Evolutionary conservation across 768 basidiomycete genomes (phyloP).

Genomic region (Lepiota brunneoincarnata): DNA sequence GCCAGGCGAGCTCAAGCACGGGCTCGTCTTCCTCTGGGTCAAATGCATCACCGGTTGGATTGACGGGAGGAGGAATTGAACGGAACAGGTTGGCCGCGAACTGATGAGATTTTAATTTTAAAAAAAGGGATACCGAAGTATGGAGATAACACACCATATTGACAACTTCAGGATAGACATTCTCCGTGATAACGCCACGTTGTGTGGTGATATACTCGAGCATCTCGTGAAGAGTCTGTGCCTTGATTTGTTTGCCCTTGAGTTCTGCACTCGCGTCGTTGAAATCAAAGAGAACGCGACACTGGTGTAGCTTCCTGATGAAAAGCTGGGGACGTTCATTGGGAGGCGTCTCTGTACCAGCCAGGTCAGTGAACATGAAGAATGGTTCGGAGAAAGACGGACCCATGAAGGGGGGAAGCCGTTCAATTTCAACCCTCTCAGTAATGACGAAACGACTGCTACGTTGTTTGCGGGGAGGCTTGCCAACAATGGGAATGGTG

Average conservation of each 20-base stretch:
- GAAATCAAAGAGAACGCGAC: conserved; percentile 97
- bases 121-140: conserved; percentile 13
- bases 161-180: conserved; percentile 97
- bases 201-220: conserved; percentile 98
- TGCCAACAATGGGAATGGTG: conserved; percentile 94
- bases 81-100: conserved; percentile 98
- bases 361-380: conserved; percentile 9
- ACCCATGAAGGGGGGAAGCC: conserved; percentile 89
- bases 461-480: conserved; percentile 95
- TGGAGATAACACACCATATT: conserved; percentile 73
- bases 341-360: conserved; percentile 74
- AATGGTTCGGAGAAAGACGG: conserved; percentile 23
- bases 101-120: conserved; percentile 45
- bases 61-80: conserved; percentile 99
- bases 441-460: conserved; percentile 96
- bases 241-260: conserved; percentile 98
- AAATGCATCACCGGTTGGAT: conserved; percentile 97
- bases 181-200: conserved; percentile 93
- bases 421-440: conserved; percentile 95
- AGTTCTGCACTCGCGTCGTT: conserved; percentile 96
- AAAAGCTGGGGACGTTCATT: conserved; percentile 89
- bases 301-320: conserved; percentile 93
- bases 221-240: conserved; percentile 97
- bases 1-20: conserved; percentile 98
- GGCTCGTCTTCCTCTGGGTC: conserved; percentile 99